phyloP scores from a whole-genome alignment of 352 stramenopile species.

The Phytophthora foliorum region DNA sequence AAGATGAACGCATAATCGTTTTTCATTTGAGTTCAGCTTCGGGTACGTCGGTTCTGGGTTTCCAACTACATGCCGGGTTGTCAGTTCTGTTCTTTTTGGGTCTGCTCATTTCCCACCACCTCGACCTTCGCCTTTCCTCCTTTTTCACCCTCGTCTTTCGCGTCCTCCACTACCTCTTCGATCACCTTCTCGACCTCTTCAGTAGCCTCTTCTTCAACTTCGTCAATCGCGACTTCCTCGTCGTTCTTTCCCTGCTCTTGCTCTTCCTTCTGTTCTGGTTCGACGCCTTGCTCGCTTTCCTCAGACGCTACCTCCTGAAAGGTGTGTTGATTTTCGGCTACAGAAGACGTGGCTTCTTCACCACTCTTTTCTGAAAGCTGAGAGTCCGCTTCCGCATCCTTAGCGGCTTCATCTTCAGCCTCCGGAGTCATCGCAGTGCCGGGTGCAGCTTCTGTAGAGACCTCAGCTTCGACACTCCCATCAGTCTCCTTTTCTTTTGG shows the following conservation, averaged over 20 bases:
- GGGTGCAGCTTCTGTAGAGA: not conserved
- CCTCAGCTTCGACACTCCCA: not conserved
- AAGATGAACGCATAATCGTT: not conserved
- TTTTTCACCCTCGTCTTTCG: conserved; percentile 5
- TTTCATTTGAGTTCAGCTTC: conserved; percentile 4
- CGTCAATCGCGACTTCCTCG: not conserved
- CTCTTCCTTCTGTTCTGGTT: conserved; percentile 10
- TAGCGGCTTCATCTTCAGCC: conserved; percentile 5
- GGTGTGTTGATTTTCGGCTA: not conserved
- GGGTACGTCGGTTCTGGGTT: not conserved
- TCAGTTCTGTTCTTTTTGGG: conserved; percentile 8
- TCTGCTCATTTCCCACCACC: conserved; percentile 1
- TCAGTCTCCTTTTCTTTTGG: conserved; percentile 4
- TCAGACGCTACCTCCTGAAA: not conserved
- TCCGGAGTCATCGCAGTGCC: not conserved
- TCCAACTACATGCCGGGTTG: not conserved
- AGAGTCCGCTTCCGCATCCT: not conserved
- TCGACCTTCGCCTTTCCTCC: conserved; percentile 1
- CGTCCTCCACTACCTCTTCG: not conserved
- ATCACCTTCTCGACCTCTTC: conserved; percentile 1
- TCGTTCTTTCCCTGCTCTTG: not conserved
- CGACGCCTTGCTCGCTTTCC: not conserved
- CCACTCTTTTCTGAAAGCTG: not conserved
- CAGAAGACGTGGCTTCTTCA: not conserved
- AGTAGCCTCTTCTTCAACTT: not conserved